Conservation (phyloP, 345 rosid genomes). For the Physaria fendleri region DNA sequence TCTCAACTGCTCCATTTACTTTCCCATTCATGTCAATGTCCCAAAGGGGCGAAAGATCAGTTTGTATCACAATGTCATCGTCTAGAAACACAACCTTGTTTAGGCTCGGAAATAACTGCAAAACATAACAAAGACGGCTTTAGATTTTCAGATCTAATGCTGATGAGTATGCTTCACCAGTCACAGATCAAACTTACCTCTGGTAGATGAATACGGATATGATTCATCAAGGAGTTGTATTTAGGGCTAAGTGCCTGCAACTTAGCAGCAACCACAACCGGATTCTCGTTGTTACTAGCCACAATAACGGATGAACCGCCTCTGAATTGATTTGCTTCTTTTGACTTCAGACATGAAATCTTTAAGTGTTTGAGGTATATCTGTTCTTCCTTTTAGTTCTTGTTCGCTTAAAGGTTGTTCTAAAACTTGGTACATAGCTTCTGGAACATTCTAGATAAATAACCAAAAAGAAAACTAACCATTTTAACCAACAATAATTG, state of each 20-base stretch:
- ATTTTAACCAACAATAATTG: no score
- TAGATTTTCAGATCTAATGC: neutral
- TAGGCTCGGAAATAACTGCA: constrained; percentile 86
- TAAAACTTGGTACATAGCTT: constrained; percentile 65
- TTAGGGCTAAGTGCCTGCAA: constrained; percentile 96
- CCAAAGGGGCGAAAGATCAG: constrained; percentile 91
- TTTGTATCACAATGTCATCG: constrained; percentile 86
- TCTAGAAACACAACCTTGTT: constrained; percentile 87
- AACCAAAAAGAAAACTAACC: neutral
- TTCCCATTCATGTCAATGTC: constrained; percentile 87
- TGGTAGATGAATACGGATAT: constrained; percentile 86
- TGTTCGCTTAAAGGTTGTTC: constrained; percentile 54
- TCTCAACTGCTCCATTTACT: constrained; percentile 88
- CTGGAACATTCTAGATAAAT: constrained; percentile 58
- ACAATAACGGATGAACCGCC: constrained; percentile 91
- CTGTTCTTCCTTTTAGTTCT: constrained; percentile 65
- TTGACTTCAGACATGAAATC: constrained; percentile 71
- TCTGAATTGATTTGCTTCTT: constrained; percentile 54
- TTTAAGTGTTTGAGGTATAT: constrained; percentile 73
- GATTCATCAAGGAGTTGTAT: constrained; percentile 91
- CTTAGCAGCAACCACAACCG: constrained; percentile 73
- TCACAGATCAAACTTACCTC: constrained; percentile 45
- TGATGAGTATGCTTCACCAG: neutral
- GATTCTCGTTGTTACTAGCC: constrained; percentile 64
- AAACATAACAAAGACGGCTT: neutral